Conservation (phyloP, 2,329 filamentous ascomycete species). For the Botryotinia globosa region DNA sequence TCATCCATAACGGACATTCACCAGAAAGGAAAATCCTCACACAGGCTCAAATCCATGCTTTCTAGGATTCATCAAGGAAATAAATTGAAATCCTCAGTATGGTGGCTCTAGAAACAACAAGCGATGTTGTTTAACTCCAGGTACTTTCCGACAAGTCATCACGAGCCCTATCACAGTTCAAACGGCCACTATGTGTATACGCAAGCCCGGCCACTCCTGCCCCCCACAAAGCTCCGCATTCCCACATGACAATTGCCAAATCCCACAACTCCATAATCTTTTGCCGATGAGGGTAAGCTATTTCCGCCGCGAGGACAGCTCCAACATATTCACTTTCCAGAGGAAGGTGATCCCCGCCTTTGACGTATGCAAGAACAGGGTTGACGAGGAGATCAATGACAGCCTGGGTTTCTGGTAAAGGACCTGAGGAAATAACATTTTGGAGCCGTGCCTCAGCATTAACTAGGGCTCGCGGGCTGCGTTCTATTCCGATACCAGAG, state of each 20-base stretch:
- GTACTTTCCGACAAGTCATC: constrained; percentile 5
- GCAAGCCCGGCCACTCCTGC: too few relatives aligned
- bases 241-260: neutral
- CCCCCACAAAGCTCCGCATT: constrained; percentile 2
- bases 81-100: neutral
- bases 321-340: constrained; percentile 6
- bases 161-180: constrained; percentile 9
- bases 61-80: neutral
- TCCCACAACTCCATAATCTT: constrained; percentile 16
- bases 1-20: neutral
- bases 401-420: neutral
- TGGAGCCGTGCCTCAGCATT: constrained; percentile 6
- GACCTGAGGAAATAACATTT: neutral
- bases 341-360: neutral
- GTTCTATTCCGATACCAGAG: neutral
- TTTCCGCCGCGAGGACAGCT: neutral
- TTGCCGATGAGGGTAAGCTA: neutral
- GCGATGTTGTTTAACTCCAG: neutral
- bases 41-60: accelerated
- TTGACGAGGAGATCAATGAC: neutral
- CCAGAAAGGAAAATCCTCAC: neutral
- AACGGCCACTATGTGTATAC: too few relatives aligned
- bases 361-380: neutral
- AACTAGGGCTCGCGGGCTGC: neutral
- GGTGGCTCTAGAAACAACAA: neutral